Conservation (phyloP, 1,139 yeast species). For the Lodderomyces parapsilosis region DNA sequence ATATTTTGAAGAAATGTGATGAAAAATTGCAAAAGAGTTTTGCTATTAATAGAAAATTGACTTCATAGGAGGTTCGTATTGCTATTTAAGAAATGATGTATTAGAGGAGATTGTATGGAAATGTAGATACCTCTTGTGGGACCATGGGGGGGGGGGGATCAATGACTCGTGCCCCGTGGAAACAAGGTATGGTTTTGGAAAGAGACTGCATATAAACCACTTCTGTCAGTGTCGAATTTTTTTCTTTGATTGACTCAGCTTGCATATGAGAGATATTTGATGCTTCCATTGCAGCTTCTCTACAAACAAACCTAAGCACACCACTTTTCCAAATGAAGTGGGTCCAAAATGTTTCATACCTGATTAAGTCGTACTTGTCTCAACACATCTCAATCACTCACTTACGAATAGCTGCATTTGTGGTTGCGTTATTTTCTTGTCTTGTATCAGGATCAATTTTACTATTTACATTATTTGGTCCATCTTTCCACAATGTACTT, state of each 20-base stretch:
- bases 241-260: neutral
- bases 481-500: conserved; percentile 58
- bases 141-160: too few relatives aligned
- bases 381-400: conserved; percentile 23
- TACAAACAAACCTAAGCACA: neutral
- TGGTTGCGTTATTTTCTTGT: conserved; percentile 51
- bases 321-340: conserved; percentile 3
- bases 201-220: neutral
- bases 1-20: conserved; percentile 61
- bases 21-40: conserved; percentile 62
- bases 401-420: conserved; percentile 37
- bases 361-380: conserved; percentile 22
- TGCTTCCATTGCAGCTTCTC: neutral
- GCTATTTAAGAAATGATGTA: neutral
- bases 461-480: conserved; percentile 75
- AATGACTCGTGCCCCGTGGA: too few relatives aligned
- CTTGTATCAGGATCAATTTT: conserved; percentile 79
- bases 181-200: too few relatives aligned
- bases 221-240: neutral
- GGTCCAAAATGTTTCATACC: conserved; percentile 15
- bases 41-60: conserved; percentile 53
- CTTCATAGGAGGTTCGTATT: neutral
- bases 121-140: neutral
- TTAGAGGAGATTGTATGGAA: neutral
- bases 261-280: too few relatives aligned